Percentiles rank a stretch among this genome's conserved stretches.
These are phyloP conservation scores for Saccharomyces uvarum DNA, from an alignment of 1,139 yeast genomes.

Conservation along the genomic window DNA sequence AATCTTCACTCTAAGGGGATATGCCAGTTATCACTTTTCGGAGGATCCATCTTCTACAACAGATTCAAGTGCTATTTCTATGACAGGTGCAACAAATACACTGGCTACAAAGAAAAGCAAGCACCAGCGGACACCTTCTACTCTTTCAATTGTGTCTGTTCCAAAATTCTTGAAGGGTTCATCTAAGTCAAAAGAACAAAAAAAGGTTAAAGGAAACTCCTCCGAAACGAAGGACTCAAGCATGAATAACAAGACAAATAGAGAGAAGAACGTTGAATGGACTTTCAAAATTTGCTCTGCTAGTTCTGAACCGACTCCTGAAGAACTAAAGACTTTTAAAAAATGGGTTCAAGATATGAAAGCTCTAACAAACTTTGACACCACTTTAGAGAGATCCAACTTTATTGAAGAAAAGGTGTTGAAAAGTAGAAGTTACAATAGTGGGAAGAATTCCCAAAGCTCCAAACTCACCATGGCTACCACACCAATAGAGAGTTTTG, in stretches of 20 bases:
- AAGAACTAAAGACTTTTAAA: constrained; percentile 6
- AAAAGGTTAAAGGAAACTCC: not conserved
- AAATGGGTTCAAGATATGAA: constrained; percentile 16
- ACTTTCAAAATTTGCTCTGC: not conserved
- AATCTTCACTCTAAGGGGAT: not conserved
- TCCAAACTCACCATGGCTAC: not conserved
- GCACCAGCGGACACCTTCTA: not conserved
- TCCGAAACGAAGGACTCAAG: not conserved
- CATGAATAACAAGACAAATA: not conserved
- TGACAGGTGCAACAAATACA: not conserved
- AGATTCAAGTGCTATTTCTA: not conserved
- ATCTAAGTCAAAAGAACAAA: not conserved
- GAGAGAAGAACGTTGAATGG: not conserved
- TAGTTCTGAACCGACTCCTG: constrained; percentile 1
- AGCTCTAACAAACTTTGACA: constrained; percentile 5
- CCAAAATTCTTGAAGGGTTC: constrained; percentile 1
- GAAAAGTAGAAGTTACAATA: not conserved
- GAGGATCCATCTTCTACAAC: not conserved
- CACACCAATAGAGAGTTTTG: constrained; percentile 4
- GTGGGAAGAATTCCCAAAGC: not conserved
- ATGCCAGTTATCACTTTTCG: not conserved
- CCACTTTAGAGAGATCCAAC: constrained; percentile 7
- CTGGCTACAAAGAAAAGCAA: not conserved
- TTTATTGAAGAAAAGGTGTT: constrained; percentile 5
- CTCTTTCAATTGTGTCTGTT: not conserved